Conservation (phyloP, 139 green algal genomes). For the Chara braunii region DNA sequence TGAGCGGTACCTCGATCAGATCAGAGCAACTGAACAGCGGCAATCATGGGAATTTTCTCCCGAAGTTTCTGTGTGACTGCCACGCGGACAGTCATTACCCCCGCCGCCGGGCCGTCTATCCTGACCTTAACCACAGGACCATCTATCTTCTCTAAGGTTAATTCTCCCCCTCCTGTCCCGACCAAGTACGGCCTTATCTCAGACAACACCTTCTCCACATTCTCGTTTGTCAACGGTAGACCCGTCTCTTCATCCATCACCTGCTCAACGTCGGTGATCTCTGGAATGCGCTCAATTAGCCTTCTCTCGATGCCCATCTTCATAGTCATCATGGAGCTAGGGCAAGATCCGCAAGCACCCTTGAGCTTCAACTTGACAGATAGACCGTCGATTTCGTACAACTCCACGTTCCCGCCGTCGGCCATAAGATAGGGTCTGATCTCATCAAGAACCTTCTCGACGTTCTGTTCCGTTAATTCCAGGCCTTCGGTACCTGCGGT, state of each 20-base stretch:
- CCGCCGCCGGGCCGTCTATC: slow-evolving; percentile 83
- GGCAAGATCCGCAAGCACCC: slow-evolving; percentile 92
- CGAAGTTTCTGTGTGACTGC: slow-evolving; percentile 98
- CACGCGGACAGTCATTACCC: slow-evolving; percentile 89
- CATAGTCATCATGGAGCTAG: slow-evolving; percentile 86
- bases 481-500: slow-evolving; percentile 54
- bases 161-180: slow-evolving; percentile 84
- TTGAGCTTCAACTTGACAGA: slow-evolving; percentile 78
- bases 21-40: slow-evolving; percentile 89
- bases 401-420: slow-evolving; percentile 94
- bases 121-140: slow-evolving; percentile 88
- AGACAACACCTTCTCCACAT: slow-evolving; percentile 52
- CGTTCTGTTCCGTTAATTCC: slow-evolving; percentile 93
- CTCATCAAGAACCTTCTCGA: slow-evolving; percentile 94
- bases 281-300: slow-evolving; percentile 92
- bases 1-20: too few relatives aligned
- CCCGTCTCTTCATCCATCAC: slow-evolving; percentile 76
- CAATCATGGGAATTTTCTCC: slow-evolving; percentile 93
- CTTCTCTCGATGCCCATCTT: slow-evolving; percentile 96
- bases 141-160: slow-evolving; percentile 82
- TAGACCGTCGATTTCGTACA: slow-evolving; percentile 94
- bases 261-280: slow-evolving; percentile 96
- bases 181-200: slow-evolving; percentile 86
- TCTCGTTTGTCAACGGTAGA: slow-evolving; percentile 72
- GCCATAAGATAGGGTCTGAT: slow-evolving; percentile 96